Evolutionary conservation across 2,329 filamentous ascomycete species (phyloP).

Genomic region (Aspergillus awamori): DNA sequence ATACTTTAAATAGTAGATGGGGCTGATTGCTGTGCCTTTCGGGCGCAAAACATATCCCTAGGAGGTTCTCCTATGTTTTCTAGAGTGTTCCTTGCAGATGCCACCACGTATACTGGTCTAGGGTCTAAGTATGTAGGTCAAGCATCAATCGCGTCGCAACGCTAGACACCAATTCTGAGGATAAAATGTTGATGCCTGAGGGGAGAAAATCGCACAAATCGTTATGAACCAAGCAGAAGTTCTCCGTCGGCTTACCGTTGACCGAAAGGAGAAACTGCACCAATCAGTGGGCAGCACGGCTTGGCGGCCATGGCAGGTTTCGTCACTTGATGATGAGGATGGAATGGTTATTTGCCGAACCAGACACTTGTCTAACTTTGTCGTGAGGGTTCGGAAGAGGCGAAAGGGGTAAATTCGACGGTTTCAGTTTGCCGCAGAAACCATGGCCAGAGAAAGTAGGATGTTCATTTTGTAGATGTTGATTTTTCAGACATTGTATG

Average conservation of each 20-base stretch:
- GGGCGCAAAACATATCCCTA: neutral
- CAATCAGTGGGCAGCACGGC: slow-evolving; percentile 7
- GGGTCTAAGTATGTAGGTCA: neutral
- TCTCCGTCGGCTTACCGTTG: slow-evolving; percentile 8
- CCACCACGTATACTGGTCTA: neutral
- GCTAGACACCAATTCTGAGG: neutral
- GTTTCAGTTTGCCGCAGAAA: neutral
- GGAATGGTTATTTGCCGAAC: neutral
- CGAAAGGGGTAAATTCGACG: neutral
- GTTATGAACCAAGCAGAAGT: neutral
- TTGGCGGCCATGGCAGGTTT: slow-evolving; percentile 5
- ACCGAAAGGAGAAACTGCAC: slow-evolving; percentile 10
- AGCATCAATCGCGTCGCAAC: neutral
- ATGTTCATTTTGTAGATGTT: neutral
- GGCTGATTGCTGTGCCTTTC: neutral
- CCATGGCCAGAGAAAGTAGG: neutral
- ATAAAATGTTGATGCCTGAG: neutral
- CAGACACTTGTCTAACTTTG: neutral
- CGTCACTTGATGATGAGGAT: too few species aligned
- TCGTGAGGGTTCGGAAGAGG: neutral
- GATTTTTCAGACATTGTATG: neutral
- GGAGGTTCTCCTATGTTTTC: neutral
- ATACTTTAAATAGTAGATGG: neutral
- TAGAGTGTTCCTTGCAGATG: neutral
- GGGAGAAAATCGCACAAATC: too few species aligned